These are phyloP conservation scores for Morella rubra DNA, from an alignment of 306 rosid species.

Conservation along the genomic window DNA sequence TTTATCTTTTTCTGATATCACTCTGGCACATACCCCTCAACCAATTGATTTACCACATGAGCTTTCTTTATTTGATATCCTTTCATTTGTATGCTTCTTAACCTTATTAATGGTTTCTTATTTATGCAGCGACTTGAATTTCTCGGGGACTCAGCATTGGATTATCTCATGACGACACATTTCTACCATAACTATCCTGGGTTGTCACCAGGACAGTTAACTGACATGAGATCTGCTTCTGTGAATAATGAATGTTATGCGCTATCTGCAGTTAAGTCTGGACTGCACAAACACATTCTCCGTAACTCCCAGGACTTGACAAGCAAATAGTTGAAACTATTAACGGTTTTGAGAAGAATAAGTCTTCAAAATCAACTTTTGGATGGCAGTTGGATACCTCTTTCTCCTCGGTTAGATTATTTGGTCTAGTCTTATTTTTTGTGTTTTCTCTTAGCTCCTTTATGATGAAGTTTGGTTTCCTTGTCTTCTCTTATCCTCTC, in stretches of 20 bases:
- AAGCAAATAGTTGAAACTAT: slow-evolving; percentile 45
- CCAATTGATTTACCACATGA: not conserved
- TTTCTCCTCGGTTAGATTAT: slow-evolving; percentile 67
- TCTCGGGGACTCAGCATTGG: slow-evolving; percentile 73
- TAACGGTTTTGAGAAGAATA: slow-evolving; percentile 22
- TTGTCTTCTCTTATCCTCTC: not conserved
- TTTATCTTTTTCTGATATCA: not conserved
- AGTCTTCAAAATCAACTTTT: slow-evolving; percentile 45
- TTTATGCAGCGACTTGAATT: slow-evolving; percentile 71
- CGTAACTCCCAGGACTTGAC: slow-evolving; percentile 55
- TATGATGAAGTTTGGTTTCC: not conserved
- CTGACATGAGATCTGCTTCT: slow-evolving; percentile 78
- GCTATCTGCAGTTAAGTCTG: slow-evolving; percentile 53
- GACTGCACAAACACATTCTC: slow-evolving; percentile 62
- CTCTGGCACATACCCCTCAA: not conserved
- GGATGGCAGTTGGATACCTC: slow-evolving; percentile 71
- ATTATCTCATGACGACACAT: slow-evolving; percentile 65
- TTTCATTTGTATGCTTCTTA: not conserved
- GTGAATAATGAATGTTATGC: slow-evolving; percentile 82
- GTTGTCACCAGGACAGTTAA: slow-evolving; percentile 63
- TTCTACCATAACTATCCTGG: slow-evolving; percentile 57
- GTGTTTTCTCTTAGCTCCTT: not conserved
- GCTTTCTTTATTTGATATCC: not conserved
- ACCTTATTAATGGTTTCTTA: slow-evolving; percentile 17
- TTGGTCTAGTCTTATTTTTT: not conserved